phyloP scores from a whole-genome alignment of 73 alveolate genomes.

The Uronychia binucleata region DNA sequence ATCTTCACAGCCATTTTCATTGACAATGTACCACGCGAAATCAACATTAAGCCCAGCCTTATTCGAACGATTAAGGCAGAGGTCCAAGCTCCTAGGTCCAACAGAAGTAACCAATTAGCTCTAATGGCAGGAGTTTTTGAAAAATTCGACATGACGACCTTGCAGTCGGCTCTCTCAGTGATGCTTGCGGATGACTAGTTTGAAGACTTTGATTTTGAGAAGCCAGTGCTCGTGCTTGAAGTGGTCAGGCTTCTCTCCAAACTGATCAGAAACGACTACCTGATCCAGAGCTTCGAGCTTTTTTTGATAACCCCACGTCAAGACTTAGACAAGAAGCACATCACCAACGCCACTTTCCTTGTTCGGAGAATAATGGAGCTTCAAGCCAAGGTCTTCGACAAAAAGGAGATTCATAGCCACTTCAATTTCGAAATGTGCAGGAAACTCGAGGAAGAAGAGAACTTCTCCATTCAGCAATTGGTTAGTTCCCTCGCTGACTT shows the following conservation, averaged over 20 bases:
- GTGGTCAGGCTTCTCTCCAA: neutral
- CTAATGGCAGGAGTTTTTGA: neutral
- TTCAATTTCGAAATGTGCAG: neutral
- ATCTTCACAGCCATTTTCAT: neutral
- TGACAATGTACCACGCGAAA: neutral
- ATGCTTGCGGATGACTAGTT: neutral
- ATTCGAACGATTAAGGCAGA: too few relatives aligned
- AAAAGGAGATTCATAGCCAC: neutral
- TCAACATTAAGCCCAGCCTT: neutral
- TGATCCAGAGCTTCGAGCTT: neutral
- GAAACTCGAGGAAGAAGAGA: neutral
- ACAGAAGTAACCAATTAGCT: neutral
- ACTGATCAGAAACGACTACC: neutral
- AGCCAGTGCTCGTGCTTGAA: neutral
- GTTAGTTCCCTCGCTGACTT: too few relatives aligned
- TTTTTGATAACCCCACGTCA: neutral
- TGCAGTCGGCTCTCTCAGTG: neutral
- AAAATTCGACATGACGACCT: neutral
- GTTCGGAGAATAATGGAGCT: neutral
- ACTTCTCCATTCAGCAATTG: neutral
- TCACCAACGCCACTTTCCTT: neutral
- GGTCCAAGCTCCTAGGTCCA: too few relatives aligned
- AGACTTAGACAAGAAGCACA: too few relatives aligned
- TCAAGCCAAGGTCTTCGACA: neutral
- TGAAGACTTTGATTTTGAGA: neutral